Base-by-base conservation (phyloP, 1,139 yeast genomes). In the Casaregolazyma suthepensis region DNA sequence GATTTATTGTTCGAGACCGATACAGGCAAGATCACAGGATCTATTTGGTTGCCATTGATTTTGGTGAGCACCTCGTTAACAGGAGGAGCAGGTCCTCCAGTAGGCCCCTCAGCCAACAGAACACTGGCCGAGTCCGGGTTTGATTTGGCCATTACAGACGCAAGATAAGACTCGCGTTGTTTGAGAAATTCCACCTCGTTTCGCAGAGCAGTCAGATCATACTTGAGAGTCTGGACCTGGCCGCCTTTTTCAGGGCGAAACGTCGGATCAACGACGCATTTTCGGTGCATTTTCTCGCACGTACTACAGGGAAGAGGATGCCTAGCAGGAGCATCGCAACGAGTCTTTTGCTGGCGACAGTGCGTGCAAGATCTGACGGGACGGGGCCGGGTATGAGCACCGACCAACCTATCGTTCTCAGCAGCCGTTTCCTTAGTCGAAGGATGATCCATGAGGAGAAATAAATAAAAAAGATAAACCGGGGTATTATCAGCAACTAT, bases 311-410 rank as follows among this genome's bases (percentile, higher is more conserved):
- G 88, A 13, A 76, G 75, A 1, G 97, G 97, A 61, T 80, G 86
- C 57, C 85, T 82, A 23, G 87, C 93, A 2, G 88, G 80, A 0
- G 97, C 97, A 66, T 91, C 88, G 71, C 98, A 91, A 65, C 86
- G 87, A 70, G 90, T 89, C 70, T 91, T 91, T 67, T 90, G 97
- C 66, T 91, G 97, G 52, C 97, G 82, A 67, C 98, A 91, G 65
- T 89, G 94, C 0, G 96, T 87, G 66, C 98, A 91, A 2, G 96
- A 86, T 0, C 96, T 87, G 1, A 90, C 95, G 0, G 96, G 96
- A 53, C 96, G 73, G 17, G 67, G 61, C 20, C 52, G 50, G 18
- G 48, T 15, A 29, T 40, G 23, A 37, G 19, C 19, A 12, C 35
- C 51, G 17, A 17, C 9, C 6, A 15, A 44, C 35, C n/a, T 20